Evolutionary conservation across 805 yeast genomes (phyloP).

Genomic region (Candida chauliodis): DNA sequence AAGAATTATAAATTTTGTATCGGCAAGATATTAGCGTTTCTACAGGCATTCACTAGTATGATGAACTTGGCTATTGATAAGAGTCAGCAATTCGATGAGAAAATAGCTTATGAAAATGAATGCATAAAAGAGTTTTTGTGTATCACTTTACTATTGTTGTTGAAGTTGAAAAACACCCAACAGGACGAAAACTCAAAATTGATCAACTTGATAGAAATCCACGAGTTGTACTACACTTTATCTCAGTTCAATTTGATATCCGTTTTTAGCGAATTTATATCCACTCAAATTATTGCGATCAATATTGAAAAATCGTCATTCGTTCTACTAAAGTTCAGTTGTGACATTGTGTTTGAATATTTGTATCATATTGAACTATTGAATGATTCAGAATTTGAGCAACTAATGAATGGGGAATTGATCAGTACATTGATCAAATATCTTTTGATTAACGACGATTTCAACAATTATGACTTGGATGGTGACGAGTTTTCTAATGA

Average conservation of each 20-base stretch:
- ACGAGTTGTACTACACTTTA: conserved; percentile 19
- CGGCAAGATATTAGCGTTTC: conserved; percentile 35
- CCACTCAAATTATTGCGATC: conserved; percentile 21
- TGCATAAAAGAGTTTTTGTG: conserved; percentile 33
- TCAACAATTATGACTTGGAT: conserved; percentile 30
- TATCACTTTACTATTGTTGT: conserved; percentile 28
- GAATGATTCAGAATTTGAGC: conserved; percentile 30
- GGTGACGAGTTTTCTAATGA: conserved; percentile 48
- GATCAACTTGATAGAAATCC: conserved; percentile 15
- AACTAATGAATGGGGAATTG: conserved; percentile 24
- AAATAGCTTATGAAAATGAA: conserved; percentile 16
- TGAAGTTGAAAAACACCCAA: conserved; percentile 26
- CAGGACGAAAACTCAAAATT: conserved; percentile 9
- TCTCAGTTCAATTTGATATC: conserved; percentile 23
- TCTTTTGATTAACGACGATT: conserved; percentile 30
- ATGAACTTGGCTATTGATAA: conserved; percentile 4
- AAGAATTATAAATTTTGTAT: conserved; percentile 34
- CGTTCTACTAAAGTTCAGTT: conserved; percentile 32
- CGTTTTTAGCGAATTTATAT: conserved; percentile 27
- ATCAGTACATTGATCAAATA: conserved; percentile 27
- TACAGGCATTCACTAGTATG: conserved; percentile 22
- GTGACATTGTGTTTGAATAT: conserved; percentile 42
- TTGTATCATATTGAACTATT: conserved; percentile 33
- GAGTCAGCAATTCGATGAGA: conserved; percentile 8
- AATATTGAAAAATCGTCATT: conserved; percentile 21